These are phyloP conservation scores for Shiraia bambusicola DNA, from an alignment of 2,329 filamentous ascomycete species.

Conservation along the genomic window DNA sequence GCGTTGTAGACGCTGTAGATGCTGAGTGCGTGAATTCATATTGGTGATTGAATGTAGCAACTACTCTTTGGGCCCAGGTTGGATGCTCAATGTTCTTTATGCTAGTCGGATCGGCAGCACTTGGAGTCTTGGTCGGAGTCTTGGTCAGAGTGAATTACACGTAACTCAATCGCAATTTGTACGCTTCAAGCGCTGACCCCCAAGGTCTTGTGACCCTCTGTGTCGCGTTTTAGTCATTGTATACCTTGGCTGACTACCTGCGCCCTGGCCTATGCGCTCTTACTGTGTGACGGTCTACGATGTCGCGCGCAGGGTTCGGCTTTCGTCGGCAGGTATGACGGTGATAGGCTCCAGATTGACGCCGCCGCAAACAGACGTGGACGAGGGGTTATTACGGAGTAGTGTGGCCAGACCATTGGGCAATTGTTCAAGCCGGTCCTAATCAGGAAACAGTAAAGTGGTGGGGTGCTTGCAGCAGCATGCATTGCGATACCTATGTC, in stretches of 20 bases:
- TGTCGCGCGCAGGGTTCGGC: slow-evolving; percentile 25
- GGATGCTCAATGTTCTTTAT: slow-evolving; percentile 4
- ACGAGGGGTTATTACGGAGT: slow-evolving; percentile 1
- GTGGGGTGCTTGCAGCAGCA: not conserved
- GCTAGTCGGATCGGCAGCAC: slow-evolving; percentile 1
- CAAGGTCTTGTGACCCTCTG: slow-evolving; percentile 15
- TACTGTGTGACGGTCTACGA: too few relatives aligned
- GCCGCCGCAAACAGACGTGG: slow-evolving; percentile 13
- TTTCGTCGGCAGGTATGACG: slow-evolving; percentile 30
- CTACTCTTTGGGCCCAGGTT: not conserved
- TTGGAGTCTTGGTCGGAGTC: too few relatives aligned
- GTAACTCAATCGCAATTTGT: not conserved
- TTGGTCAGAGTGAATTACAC: slow-evolving; percentile 4
- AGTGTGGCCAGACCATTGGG: slow-evolving; percentile 7
- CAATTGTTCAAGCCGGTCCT: slow-evolving; percentile 4
- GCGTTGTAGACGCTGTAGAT: slow-evolving; percentile 24
- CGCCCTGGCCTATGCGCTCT: slow-evolving; percentile 8
- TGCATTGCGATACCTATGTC: not conserved
- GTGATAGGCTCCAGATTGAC: slow-evolving; percentile 15
- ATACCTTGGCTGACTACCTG: slow-evolving; percentile 19
- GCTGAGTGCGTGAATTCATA: slow-evolving; percentile 27
- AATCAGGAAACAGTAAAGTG: not conserved
- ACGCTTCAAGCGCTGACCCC: slow-evolving; percentile 1
- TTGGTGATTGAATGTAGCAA: slow-evolving; percentile 4
- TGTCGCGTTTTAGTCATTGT: slow-evolving; percentile 21